Base-by-base conservation (phyloP, 2,329 filamentous ascomycete species). In the Sordariomycetes sp. region DNA sequence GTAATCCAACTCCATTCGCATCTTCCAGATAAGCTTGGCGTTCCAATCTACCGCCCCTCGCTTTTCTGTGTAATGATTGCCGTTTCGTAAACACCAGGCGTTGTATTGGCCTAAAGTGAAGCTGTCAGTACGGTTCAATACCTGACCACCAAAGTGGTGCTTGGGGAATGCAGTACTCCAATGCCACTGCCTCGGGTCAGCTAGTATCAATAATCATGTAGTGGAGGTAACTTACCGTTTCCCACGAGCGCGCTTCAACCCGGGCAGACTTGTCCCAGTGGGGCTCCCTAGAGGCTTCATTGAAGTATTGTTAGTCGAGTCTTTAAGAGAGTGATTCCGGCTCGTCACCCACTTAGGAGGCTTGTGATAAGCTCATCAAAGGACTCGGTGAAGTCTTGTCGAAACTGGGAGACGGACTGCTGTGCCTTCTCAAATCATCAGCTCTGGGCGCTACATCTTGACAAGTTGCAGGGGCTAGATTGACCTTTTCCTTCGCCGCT, bases 1-100 rank as follows among this genome's bases (percentile, higher is more conserved):
- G 9, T 25, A 41, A 7, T 40, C 47, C 3, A 54, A 35, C 25
- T 55, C 53, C 33, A 41, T 43, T 6, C 45, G 45, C 53, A 55
- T 53, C 25, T 53, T 53, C 46, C 45, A 50, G 24, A 53, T 53
- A 8, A 56, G 47, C n/a, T 51, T 40, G 11, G 46, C 34, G 14
- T 56, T 56, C 53, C 53, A 56, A 25, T 56, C 45, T 11, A 46
- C 35, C n/a, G 16, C 35, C 1, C 15, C 37, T 2, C 39, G 40
- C 3, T 38, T 45, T 5, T 8, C 1, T 2, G 49, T 52, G 12
- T 21, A 5, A 27, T 56, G 45, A 10, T 48, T 28, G 3, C 53
- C 52, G 8, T 51, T 46, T 17, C 49, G 45, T 0, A 34, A 26
- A 28, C 52, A 54, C 52, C 50, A 55, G 3, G 49, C 48, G 12